Base-by-base conservation (phyloP, 352 stramenopile genomes). In the Phytophthora litchii region DNA sequence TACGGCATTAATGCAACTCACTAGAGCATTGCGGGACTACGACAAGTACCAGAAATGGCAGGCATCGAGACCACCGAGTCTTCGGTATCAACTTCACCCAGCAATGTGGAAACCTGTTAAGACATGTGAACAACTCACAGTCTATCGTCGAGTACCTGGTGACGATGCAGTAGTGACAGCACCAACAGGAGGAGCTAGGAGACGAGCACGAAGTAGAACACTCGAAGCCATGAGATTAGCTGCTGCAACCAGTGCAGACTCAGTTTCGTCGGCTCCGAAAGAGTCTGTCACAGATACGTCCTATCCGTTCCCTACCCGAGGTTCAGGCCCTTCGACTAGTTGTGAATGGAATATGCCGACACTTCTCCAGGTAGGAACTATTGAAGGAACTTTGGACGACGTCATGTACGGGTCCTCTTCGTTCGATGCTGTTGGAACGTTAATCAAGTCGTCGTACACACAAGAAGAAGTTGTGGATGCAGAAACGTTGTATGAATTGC, bases 371-470 rank as follows among this genome's bases (percentile, higher is more conserved):
- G 55, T 80, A 13, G 76, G 76, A 43, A 80, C 68, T 5, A 64
- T 81, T 20, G 66, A 76, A 9, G 76, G 76, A 3, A 68, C 73
- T 7, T 40, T 86, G 14, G 65, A 86, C 27, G 76, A 86, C 52
- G 66, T 83, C 54, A 72, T 86, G 72, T 78, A 74, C 41, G 73
- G 76, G 14, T 64, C 54, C 1, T 50, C 66, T 21, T 70, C 71
- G 8, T 64, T 64, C 19, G 56, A 71, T 3, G 52, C 43, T 1
- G 37, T 62, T n/a, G 56, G 46, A 4, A 72, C 70, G 43, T 56
- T 77, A 11, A 64, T 77, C 17, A 65, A 63, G 25, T 70, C 71
- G 1, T 54, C 47, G 1, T 76, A 74, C 41, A 66, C 58, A 20
- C 53, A 50, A 13, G 69, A 80, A 40, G 50, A 70, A 4, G 52